Conservation (phyloP, 225 moss, liverwort and hornwort genomes). For the Bryum argenteum region DNA sequence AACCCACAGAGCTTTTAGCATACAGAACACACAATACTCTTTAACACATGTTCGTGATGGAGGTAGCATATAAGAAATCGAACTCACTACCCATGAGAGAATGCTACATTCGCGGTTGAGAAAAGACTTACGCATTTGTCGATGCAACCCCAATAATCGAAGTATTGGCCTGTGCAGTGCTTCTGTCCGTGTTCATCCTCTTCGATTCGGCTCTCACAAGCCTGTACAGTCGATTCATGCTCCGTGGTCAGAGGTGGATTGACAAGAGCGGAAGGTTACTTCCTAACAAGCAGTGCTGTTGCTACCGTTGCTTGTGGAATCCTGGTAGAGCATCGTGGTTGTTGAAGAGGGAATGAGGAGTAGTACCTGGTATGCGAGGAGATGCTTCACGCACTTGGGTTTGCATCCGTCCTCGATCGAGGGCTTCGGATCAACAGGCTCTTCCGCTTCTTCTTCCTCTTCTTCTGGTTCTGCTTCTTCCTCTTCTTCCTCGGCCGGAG, state of each 20-base stretch:
- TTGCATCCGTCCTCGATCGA: slow-evolving; percentile 54
- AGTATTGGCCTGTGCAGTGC: slow-evolving; percentile 72
- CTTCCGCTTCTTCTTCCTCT: slow-evolving; percentile 51
- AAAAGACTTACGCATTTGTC: slow-evolving; percentile 62
- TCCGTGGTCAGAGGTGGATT: neutral
- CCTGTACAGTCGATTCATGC: slow-evolving; percentile 27
- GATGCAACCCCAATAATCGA: slow-evolving; percentile 70
- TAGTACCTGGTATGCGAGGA: slow-evolving; percentile 53
- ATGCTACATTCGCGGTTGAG: neutral
- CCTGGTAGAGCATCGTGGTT: neutral
- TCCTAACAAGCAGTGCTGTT: neutral
- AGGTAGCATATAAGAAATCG: neutral
- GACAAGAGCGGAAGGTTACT: neutral
- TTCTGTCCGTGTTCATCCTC: slow-evolving; percentile 59
- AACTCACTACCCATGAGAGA: neutral
- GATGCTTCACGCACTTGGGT: slow-evolving; percentile 67
- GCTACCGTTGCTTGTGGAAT: neutral
- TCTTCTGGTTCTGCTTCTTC: slow-evolving; percentile 38
- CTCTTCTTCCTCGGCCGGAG: slow-evolving; percentile 24
- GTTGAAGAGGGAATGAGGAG: neutral
- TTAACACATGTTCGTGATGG: neutral
- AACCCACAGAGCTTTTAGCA: neutral
- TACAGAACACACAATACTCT: neutral
- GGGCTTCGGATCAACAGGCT: slow-evolving; percentile 53
- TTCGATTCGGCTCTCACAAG: slow-evolving; percentile 60